Base-by-base conservation (phyloP, 2,329 filamentous ascomycete species). In the Thelonectria discophora region DNA sequence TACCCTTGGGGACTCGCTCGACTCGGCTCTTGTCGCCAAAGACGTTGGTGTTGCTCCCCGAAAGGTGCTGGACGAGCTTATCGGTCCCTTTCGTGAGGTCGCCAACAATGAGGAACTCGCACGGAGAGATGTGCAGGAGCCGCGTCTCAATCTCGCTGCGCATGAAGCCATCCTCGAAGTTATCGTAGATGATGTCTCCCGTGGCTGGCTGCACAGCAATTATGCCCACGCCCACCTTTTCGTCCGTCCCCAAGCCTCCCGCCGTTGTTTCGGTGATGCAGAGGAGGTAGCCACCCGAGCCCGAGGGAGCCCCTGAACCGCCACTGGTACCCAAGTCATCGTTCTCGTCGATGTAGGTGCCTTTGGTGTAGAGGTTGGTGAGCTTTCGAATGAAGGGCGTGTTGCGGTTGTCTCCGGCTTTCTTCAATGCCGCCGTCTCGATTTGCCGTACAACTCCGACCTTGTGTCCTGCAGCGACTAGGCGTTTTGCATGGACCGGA, bases 161-260 rank as follows among this genome's bases (percentile, higher is more conserved):
- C 94, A 99, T 97, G 78, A 98, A 98, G 2, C 94, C 93, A 72
- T 99, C 95, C 69, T 98, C 93, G 70, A 99, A 99, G 61, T 90
- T 89, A 73, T 99, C 95, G 71, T 97, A 96, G 58, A 98, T 90
- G 69, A 99, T 93, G 75, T 98, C 94, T 58, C 95, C 95, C 0
- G 95, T 99, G 1, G 93, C 91, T 9, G 95, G 95, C 72, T 99
- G 95, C 5, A 99, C 95, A 24, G 95, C 95, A 20, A 99, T 84
- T 60, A 99, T 87, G 1, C 95, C 95, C 21, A 98, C 89, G 58
- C 95, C 88, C 1, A 98, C 94, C 72, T 92, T 97, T 75, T 99
- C 95, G 73, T 98, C 94, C 0, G 92, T 94, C 2, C 93, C 93
- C 77, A 84, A 89, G 68, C 86, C 85, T 55, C 94, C 95, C 70